phyloP scores from a whole-genome alignment of 1,139 yeast genomes.

The Kodamaea plutei region DNA sequence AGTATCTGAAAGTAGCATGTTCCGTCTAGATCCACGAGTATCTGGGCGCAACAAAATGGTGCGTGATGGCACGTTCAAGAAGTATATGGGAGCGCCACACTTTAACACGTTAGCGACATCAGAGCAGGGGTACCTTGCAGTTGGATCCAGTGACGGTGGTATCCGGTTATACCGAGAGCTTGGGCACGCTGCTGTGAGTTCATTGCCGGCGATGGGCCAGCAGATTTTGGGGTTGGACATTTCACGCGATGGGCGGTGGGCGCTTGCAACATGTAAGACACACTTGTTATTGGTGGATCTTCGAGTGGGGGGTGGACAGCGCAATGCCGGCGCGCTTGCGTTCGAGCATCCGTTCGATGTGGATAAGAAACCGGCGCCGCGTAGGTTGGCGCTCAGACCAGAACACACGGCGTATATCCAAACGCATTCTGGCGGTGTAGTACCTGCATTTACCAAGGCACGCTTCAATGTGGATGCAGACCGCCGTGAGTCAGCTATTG shows the following conservation, averaged over 20 bases:
- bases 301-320: slow-evolving; percentile 54
- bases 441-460: slow-evolving; percentile 63
- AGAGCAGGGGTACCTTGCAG: slow-evolving; percentile 68
- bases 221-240: slow-evolving; percentile 61
- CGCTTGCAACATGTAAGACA: slow-evolving; percentile 72
- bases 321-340: slow-evolving; percentile 58
- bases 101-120: slow-evolving; percentile 71
- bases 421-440: slow-evolving; percentile 44
- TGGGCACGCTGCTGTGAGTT: slow-evolving; percentile 73
- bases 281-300: slow-evolving; percentile 69
- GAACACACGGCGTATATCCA: slow-evolving; percentile 69
- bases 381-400: slow-evolving; percentile 62
- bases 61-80: slow-evolving; percentile 34
- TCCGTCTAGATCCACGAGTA: slow-evolving; percentile 76
- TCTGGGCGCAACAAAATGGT: slow-evolving; percentile 48
- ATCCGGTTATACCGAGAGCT: slow-evolving; percentile 67
- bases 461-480: slow-evolving; percentile 68
- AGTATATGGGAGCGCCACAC: slow-evolving; percentile 47
- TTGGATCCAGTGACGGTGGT: slow-evolving; percentile 72
- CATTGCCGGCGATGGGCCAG: slow-evolving; percentile 79
- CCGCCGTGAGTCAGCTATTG: slow-evolving; percentile 63
- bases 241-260: slow-evolving; percentile 78
- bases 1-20: slow-evolving; percentile 58
- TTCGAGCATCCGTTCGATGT: slow-evolving; percentile 62
- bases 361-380: slow-evolving; percentile 66